phyloP scores from a whole-genome alignment of 495 filamentous ascomycete species.

The Recurvomyces mirabilis region DNA sequence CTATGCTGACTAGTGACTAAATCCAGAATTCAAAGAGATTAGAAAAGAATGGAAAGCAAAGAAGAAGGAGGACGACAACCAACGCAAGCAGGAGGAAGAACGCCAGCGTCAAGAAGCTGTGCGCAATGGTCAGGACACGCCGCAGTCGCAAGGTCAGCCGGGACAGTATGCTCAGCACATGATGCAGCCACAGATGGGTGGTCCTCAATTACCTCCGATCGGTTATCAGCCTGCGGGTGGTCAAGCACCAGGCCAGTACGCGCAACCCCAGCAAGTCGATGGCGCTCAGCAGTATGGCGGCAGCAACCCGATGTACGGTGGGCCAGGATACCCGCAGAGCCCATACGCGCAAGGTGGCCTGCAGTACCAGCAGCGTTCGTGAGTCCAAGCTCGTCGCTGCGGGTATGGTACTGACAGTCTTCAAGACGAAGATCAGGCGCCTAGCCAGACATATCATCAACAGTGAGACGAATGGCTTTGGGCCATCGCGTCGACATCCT shows the following conservation, averaged over 20 bases:
- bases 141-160: constrained; percentile 29
- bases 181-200: constrained; percentile 42
- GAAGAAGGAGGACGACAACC: constrained; percentile 95
- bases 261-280: constrained; percentile 43
- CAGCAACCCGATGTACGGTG: constrained; percentile 22
- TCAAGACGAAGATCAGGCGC: constrained; percentile 2
- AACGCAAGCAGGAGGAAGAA: constrained; percentile 85
- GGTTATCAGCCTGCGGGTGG: constrained; percentile 61
- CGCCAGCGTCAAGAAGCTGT: constrained; percentile 59
- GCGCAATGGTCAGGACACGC: constrained; percentile 42
- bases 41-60: constrained; percentile 98
- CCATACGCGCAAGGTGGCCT: constrained; percentile 18
- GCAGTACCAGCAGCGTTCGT: constrained; percentile 19
- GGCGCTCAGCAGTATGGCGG: constrained; percentile 52
- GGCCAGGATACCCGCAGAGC: constrained; percentile 20
- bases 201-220: constrained; percentile 75
- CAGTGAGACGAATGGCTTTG: too few species aligned
- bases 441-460: background rate
- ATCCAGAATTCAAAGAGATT: constrained; percentile 96
- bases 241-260: constrained; percentile 54
- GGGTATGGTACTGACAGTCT: background rate
- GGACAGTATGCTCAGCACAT: constrained; percentile 37
- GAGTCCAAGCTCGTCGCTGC: background rate
- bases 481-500: too few species aligned
- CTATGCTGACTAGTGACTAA: constrained; percentile 22